Evolutionary conservation across 768 basidiomycete genomes (phyloP).

Genomic region (Trametes maxima): DNA sequence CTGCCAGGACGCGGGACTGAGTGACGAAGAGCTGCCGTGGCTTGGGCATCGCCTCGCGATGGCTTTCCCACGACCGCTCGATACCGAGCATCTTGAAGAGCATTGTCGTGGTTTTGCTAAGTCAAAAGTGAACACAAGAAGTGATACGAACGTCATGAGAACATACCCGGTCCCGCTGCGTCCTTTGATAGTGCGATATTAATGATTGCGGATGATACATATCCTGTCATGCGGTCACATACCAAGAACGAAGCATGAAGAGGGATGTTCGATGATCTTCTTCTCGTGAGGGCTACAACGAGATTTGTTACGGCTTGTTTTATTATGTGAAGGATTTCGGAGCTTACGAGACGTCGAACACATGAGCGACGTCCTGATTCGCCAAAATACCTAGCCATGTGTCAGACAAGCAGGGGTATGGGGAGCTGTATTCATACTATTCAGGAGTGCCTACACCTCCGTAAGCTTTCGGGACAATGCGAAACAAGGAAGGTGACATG

Average conservation of each 20-base stretch:
- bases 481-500: background rate
- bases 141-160: no score
- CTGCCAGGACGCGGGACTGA: conserved; percentile 65
- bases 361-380: conserved; percentile 44
- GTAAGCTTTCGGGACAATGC: background rate
- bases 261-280: conserved; percentile 57
- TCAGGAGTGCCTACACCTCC: conserved; percentile 6
- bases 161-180: conserved; percentile 1
- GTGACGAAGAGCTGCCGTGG: conserved; percentile 76
- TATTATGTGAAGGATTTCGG: background rate
- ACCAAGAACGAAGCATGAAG: conserved; percentile 65
- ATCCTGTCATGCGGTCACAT: background rate
- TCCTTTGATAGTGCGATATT: background rate
- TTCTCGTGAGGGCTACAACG: conserved; percentile 46
- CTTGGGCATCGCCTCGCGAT: conserved; percentile 38
- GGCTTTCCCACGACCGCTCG: conserved; percentile 54
- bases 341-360: conserved; percentile 38
- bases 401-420: background rate
- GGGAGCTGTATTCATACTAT: conserved; percentile 31
- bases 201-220: background rate
- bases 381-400: conserved; percentile 48
- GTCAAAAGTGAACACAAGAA: background rate
- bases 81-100: conserved; percentile 75
- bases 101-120: conserved; percentile 76
- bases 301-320: background rate